Base-by-base conservation (phyloP, 768 basidiomycete species). In the Chlorophyllum brunneum region DNA sequence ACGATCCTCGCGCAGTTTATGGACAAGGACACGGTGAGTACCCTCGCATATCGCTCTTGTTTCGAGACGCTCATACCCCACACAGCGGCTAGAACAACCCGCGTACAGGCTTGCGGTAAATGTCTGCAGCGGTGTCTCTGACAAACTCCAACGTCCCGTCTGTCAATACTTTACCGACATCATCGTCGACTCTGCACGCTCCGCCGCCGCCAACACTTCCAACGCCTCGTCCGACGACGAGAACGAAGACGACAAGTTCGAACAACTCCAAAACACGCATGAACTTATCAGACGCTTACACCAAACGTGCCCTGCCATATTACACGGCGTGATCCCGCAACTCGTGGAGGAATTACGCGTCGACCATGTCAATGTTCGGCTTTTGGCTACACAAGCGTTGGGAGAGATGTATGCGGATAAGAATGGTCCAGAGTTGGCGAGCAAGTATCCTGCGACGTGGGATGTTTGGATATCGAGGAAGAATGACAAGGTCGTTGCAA, bases 101-200 rank as follows among this genome's bases (percentile, higher is more conserved):
- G 82, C 88, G 0, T 88, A 84, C 66, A 82, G 88, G 30, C 78
- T 97, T 30, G 92, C 92, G 0, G 85, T 89, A 3, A 84, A 89
- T 60, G 82, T 97, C 24, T 95, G 92, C 75, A 93, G 85, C 52
- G 74, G 75, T 20, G 85, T 91, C 0, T 78, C 89, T 3, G 92
- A 94, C 67, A 90, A 88, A 65, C 79, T 98, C 5, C 90, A 93
- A 64, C 83, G 93, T 4, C 82, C 93, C 56, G 88, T 95, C 40
- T 89, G 86, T 63, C 84, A 89, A 59, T 94, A 98, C 70, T 97
- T 99, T 64, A 88, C 91, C 20, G 95, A 97, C 60, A 84, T 91
- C 54, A 88, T 95, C 60, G 78, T 85, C 40, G 73, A 74, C 11
- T 74, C 75, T 54, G 73, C 81, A n/a, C 49, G 36, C 23, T 29